A percentile compares a stretch with the other conserved stretches of the same genome.
phyloP scores from a whole-genome alignment of 345 rosid species.

The Pelargonium nanum region DNA sequence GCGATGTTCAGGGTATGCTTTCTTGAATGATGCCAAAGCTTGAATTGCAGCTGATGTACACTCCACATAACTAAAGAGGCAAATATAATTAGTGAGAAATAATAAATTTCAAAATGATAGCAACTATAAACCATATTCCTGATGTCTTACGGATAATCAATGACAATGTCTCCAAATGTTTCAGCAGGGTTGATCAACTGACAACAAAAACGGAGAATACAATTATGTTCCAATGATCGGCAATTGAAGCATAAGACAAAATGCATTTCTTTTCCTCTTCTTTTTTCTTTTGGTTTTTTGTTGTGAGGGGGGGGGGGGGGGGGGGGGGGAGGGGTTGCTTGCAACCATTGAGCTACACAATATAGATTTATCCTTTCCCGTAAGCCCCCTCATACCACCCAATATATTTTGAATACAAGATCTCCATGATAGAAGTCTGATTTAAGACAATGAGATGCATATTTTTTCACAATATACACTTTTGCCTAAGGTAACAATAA shows the following conservation, averaged over 20 bases:
- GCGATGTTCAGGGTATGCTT: conserved; percentile 67
- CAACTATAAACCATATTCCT: conserved; percentile 10
- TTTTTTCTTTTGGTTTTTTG: too few relatives aligned
- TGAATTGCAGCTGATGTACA: conserved; percentile 93
- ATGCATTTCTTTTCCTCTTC: too few relatives aligned
- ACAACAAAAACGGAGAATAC: conserved; percentile 11
- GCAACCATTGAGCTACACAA: too few relatives aligned
- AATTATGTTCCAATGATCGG: neutral
- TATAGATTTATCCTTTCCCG: too few relatives aligned
- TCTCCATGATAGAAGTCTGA: too few relatives aligned
- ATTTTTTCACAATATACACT: neutral
- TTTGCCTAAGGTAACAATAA: neutral
- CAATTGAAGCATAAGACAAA: neutral
- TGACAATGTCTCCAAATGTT: conserved; percentile 95
- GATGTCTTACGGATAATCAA: conserved; percentile 84
- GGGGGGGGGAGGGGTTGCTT: too few relatives aligned
- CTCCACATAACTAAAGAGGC: conserved; percentile 66
- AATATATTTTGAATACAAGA: too few relatives aligned
- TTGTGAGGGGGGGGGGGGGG: too few relatives aligned
- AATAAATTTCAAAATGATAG: conserved; percentile 1
- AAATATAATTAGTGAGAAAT: conserved; percentile 9
- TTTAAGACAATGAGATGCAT: neutral
- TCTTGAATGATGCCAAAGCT: conserved; percentile 63
- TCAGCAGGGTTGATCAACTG: conserved; percentile 95
- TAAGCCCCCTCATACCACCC: too few relatives aligned